Percentiles rank a stretch among this genome's conserved stretches.
phyloP scores from a whole-genome alignment of 2,329 filamentous ascomycete species.

The Cordyceps cateniannulata region DNA sequence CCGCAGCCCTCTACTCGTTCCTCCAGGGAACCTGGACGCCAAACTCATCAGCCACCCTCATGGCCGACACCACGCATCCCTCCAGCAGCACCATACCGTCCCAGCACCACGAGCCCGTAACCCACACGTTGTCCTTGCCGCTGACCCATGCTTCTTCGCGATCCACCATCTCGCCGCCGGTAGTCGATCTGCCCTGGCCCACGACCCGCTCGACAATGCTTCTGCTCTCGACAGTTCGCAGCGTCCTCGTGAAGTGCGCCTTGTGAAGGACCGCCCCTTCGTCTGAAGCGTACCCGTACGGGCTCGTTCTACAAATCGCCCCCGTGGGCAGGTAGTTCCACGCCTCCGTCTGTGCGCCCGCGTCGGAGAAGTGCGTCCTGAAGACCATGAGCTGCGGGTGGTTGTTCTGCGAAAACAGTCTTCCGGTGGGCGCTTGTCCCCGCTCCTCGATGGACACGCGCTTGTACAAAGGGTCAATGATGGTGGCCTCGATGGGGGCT shows the following conservation, averaged over 20 bases:
- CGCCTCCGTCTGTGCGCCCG: slow-evolving; percentile 38
- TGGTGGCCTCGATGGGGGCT: slow-evolving; percentile 39
- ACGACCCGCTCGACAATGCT: slow-evolving; percentile 41
- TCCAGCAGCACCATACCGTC: slow-evolving; percentile 58
- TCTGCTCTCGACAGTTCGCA: slow-evolving; percentile 43
- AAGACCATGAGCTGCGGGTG: slow-evolving; percentile 28
- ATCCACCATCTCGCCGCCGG: neutral
- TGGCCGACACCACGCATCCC: slow-evolving; percentile 53
- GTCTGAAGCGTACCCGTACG: slow-evolving; percentile 31
- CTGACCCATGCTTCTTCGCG: slow-evolving; percentile 39
- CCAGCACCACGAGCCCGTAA: slow-evolving; percentile 57
- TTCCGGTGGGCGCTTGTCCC: neutral
- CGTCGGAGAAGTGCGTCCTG: slow-evolving; percentile 26
- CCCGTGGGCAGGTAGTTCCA: slow-evolving; percentile 45
- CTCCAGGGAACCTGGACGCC: slow-evolving; percentile 37
- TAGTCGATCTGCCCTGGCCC: slow-evolving; percentile 8
- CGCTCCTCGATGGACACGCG: neutral
- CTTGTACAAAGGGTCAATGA: slow-evolving; percentile 22
- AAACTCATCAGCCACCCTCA: slow-evolving; percentile 47
- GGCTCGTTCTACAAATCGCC: slow-evolving; percentile 46
- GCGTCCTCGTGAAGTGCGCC: slow-evolving; percentile 44
- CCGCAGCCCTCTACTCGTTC: neutral
- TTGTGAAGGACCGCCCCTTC: slow-evolving; percentile 34
- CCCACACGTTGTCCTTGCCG: slow-evolving; percentile 46
- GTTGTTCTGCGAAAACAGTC: slow-evolving; percentile 14